Conservation (phyloP, 768 basidiomycete genomes). For the Lepiota brunneoincarnata region DNA sequence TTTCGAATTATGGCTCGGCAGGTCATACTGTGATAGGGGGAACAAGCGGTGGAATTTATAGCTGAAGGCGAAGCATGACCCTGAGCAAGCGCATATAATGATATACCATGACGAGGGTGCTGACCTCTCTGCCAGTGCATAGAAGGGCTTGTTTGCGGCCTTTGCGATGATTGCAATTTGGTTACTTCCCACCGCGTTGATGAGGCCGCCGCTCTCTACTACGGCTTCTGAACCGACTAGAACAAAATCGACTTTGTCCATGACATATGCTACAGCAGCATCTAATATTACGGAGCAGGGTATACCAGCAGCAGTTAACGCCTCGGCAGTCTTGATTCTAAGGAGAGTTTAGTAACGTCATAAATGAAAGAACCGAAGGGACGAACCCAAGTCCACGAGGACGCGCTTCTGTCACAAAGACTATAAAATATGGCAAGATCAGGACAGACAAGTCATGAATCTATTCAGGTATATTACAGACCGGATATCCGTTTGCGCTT, state of each 20-base stretch:
- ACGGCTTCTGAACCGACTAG: slow-evolving; percentile 98
- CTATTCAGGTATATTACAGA: slow-evolving; percentile 22
- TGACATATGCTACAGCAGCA: slow-evolving; percentile 94
- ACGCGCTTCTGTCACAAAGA: slow-evolving; percentile 95
- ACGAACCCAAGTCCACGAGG: slow-evolving; percentile 85
- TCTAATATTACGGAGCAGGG: slow-evolving; percentile 95
- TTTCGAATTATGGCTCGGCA: slow-evolving; percentile 76
- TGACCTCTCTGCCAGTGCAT: slow-evolving; percentile 90
- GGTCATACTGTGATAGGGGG: slow-evolving; percentile 87
- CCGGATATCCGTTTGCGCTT: slow-evolving; percentile 87
- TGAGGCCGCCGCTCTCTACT: slow-evolving; percentile 91
- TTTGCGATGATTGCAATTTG: slow-evolving; percentile 97
- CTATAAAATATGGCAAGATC: slow-evolving; percentile 33
- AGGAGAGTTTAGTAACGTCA: slow-evolving; percentile 18
- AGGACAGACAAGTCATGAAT: slow-evolving; percentile 15
- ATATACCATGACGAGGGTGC: slow-evolving; percentile 18
- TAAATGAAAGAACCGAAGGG: slow-evolving; percentile 16
- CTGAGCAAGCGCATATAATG: slow-evolving; percentile 19
- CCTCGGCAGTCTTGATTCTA: slow-evolving; percentile 90
- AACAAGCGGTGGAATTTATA: slow-evolving; percentile 98
- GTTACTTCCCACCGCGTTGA: slow-evolving; percentile 93
- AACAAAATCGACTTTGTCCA: slow-evolving; percentile 94
- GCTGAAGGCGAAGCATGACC: slow-evolving; percentile 39
- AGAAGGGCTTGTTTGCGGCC: slow-evolving; percentile 93
- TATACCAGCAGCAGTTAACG: slow-evolving; percentile 84